phyloP scores from a whole-genome alignment of 257 asterid species.

The Gentiana macrophylla region DNA sequence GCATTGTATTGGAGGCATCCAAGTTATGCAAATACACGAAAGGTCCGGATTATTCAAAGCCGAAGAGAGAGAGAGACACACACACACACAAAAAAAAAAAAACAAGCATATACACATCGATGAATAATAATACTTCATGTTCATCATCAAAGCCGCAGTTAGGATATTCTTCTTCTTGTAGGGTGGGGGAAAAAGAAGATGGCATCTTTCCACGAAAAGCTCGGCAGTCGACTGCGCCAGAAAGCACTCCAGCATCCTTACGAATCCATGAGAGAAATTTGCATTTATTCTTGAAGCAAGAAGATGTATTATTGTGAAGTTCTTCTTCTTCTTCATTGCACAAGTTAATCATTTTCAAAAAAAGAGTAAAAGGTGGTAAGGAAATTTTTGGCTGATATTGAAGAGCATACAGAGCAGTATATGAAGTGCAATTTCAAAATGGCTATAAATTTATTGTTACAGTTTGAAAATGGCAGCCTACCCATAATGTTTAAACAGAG shows the following conservation, averaged over 20 bases:
- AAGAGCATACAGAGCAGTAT: slow-evolving; percentile 4
- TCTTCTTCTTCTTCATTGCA: slow-evolving; percentile 33
- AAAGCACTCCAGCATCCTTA: slow-evolving; percentile 6
- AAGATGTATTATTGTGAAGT: slow-evolving; percentile 38
- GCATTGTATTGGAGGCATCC: no score
- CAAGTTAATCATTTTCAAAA: slow-evolving; percentile 30
- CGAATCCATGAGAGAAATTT: slow-evolving; percentile 9
- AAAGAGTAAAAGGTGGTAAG: neutral
- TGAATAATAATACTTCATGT: slow-evolving; percentile 37
- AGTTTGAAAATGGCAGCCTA: slow-evolving; percentile 39
- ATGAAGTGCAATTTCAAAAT: neutral
- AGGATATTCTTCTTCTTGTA: slow-evolving; percentile 26
- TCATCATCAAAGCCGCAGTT: slow-evolving; percentile 41
- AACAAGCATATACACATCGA: neutral
- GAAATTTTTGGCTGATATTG: slow-evolving; percentile 11
- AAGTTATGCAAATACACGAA: no score
- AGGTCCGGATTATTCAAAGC: no score
- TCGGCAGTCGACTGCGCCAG: slow-evolving; percentile 2
- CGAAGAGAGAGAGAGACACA: no score
- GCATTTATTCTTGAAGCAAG: slow-evolving; percentile 28
- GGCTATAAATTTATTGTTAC: slow-evolving; percentile 9
- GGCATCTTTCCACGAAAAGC: slow-evolving; percentile 24
- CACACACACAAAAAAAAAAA: no score
- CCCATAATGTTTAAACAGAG: slow-evolving; percentile 15
- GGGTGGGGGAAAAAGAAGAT: slow-evolving; percentile 17